Percentiles rank a stretch among this genome's conserved stretches.
phyloP scores from a whole-genome alignment of 1,284 basidiomycete species.

The Sporisorium reilianum region DNA sequence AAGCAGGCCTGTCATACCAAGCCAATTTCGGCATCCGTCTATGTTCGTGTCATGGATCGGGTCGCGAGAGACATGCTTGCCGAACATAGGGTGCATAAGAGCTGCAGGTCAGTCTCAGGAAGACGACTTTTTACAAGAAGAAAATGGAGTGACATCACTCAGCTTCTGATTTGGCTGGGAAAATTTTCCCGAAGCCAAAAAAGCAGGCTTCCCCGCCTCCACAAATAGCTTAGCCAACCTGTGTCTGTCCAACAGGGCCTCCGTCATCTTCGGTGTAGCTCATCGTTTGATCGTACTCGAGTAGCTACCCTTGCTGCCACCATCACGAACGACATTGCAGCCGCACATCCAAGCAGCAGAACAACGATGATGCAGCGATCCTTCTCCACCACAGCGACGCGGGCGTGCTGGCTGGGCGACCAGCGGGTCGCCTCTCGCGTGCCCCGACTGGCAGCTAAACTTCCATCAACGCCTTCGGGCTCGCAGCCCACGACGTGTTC shows the following conservation, averaged over 20 bases:
- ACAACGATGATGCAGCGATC: slow-evolving; percentile 24
- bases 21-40: background rate
- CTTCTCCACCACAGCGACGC: slow-evolving; percentile 25
- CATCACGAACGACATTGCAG: background rate
- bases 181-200: background rate
- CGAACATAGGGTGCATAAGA: too few relatives aligned
- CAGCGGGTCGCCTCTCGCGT: slow-evolving; percentile 41
- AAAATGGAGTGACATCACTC: slow-evolving; percentile 12
- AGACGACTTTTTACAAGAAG: background rate
- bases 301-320: background rate
- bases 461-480: background rate
- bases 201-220: slow-evolving; percentile 18
- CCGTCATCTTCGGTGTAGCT: background rate
- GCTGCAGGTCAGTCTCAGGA: background rate
- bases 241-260: background rate
- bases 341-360: background rate
- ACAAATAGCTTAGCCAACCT: slow-evolving; percentile 12
- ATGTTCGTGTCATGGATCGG: too few relatives aligned
- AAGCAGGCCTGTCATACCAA: background rate
- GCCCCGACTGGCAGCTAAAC: slow-evolving; percentile 29
- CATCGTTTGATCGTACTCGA: background rate
- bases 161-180: slow-evolving; percentile 1
- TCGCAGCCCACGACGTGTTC: background rate
- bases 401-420: slow-evolving; percentile 32
- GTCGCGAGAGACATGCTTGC: too few relatives aligned